Evolutionary conservation across 768 basidiomycete species (phyloP), one percentile per base, ranked within the genome.

Genomic region (Tulasnella calospora): DNA sequence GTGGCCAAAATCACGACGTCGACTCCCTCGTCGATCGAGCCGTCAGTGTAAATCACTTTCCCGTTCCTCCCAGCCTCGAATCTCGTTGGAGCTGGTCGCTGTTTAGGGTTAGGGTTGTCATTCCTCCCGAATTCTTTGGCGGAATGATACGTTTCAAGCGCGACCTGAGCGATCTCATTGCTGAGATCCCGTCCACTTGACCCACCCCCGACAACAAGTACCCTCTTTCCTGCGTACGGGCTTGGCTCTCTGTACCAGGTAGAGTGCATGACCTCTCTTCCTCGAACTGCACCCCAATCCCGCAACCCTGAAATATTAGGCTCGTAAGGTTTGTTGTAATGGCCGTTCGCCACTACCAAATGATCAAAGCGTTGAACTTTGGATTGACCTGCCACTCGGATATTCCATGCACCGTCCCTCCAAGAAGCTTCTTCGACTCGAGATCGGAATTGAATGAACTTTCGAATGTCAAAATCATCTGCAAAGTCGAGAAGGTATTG

Each of bases 271-370:
- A 90, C 91, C 2, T 61, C 57, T 51, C 55, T 38, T 33, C 87
- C 85, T 5, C 84, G 80, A 27, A 33, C 61, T 0, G 83, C 83
- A 1, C 90, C 81, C 93, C 94, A 94, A 15, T 83, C 79, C 17
- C 84, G 83, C 7, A 94, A 81, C 0, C 94, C 93, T 3, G 90
- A 88, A 12, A 87, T 86, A 61, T 84, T 79, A 3, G 93, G 93
- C 78, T 89, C 88, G 27, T 89, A 88, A 1, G 94, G 94, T 12
- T 87, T 81, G 57, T 86, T 86, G 82, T 92, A 90, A 82, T 94
- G 93, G 0, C 94, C 94, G 78, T 92, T 94, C 61, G 91, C 91
- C 38, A 94, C 87, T 38, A 95, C 83, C 47, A 95, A 82, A n/a
- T 89, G 85, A 81, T 95, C 92, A 80, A 90, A 93, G 0, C 83